A percentile compares a stretch with the other conserved stretches of the same genome.
phyloP scores from a whole-genome alignment of 257 asterid genomes.

The Solanum medicagineum region DNA sequence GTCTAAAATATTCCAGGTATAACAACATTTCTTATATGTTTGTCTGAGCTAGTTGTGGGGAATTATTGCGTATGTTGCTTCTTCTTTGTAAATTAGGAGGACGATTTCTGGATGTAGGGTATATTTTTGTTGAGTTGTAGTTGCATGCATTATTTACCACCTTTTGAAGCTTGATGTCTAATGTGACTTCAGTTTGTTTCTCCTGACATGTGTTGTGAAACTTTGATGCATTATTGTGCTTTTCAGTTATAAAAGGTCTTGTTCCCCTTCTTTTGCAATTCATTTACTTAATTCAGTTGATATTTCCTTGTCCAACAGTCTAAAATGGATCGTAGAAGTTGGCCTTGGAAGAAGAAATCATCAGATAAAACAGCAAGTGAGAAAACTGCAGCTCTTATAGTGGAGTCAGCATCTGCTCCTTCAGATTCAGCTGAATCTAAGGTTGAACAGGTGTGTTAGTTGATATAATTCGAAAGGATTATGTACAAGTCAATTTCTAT shows the following conservation, averaged over 20 bases:
- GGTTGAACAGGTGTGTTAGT: conserved; percentile 43
- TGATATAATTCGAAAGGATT: neutral
- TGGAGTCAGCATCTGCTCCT: conserved; percentile 29
- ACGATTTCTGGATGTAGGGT: neutral
- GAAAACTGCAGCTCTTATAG: conserved; percentile 23
- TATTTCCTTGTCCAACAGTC: conserved; percentile 7
- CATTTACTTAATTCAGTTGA: neutral
- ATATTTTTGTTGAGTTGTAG: neutral
- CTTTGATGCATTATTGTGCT: neutral
- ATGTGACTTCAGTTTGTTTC: neutral
- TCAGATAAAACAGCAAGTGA: conserved; percentile 63
- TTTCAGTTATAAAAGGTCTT: neutral
- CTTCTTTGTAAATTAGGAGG: neutral
- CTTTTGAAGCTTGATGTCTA: neutral
- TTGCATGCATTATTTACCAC: neutral
- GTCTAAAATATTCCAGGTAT: neutral
- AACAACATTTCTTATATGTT: neutral
- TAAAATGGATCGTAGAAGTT: conserved; percentile 71
- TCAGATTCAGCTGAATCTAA: conserved; percentile 32
- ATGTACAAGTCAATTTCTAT: neutral
- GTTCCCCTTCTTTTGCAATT: neutral
- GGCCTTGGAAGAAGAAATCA: conserved; percentile 99
- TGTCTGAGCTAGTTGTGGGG: neutral
- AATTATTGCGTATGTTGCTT: neutral
- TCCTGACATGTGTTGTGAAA: neutral